Percentiles rank a stretch among this genome's conserved stretches.
Evolutionary conservation across 129 eudicot genomes (phyloP).

Genomic region (Daucus carota): DNA sequence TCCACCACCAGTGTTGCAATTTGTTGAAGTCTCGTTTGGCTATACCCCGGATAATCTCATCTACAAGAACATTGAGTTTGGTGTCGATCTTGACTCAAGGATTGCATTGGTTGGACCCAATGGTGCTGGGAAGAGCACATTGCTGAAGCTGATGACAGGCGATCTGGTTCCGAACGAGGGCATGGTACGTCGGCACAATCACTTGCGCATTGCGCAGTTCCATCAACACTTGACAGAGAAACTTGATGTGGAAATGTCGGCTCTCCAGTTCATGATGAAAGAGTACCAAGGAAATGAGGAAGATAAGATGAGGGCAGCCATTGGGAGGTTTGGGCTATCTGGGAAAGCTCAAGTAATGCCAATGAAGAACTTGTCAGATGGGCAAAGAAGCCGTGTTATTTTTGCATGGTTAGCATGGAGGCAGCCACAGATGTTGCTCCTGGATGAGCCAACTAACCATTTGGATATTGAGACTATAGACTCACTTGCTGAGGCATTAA

Average conservation of each 20-base stretch:
- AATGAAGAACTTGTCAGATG: constrained; percentile 91
- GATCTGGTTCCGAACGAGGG: constrained; percentile 73
- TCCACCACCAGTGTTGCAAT: constrained; percentile 93
- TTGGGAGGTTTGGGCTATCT: constrained; percentile 77
- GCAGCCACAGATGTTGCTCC: constrained; percentile 78
- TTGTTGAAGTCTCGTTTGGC: constrained; percentile 80
- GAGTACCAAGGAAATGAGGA: constrained; percentile 91
- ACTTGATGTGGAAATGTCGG: constrained; percentile 72
- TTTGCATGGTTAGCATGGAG: constrained; percentile 90
- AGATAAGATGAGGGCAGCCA: constrained; percentile 88
- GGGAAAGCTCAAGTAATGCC: constrained; percentile 98
- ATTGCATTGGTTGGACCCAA: constrained; percentile 93
- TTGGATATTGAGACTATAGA: constrained; percentile 94
- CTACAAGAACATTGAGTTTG: constrained; percentile 74
- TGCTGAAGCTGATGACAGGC: constrained; percentile 91
- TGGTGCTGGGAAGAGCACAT: constrained; percentile 94
- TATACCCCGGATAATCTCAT: constrained; percentile 77
- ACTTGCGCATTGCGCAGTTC: constrained; percentile 68
- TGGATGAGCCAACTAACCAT: constrained; percentile 95
- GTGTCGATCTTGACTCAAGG: constrained; percentile 84
- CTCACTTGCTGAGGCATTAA: constrained; percentile 77
- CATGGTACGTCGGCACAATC: constrained; percentile 87
- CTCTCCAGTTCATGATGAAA: constrained; percentile 58
- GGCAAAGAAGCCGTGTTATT: constrained; percentile 83
- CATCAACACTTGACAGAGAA: constrained; percentile 90